Evolutionary conservation across 2,329 filamentous ascomycete genomes (phyloP), one percentile per base, ranked within the genome.

Genomic region (Daldinia sp.): DNA sequence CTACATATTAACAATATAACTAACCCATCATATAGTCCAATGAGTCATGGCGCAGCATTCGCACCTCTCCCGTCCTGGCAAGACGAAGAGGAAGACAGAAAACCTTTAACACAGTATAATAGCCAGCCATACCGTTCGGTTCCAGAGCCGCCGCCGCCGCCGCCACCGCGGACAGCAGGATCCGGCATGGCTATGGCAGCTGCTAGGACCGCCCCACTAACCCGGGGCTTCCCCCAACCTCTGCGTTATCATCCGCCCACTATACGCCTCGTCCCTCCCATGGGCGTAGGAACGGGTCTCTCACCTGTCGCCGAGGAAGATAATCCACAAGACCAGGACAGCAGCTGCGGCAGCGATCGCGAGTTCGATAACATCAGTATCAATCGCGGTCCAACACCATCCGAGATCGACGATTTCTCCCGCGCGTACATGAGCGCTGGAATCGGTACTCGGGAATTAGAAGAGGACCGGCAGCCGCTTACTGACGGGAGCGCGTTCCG

Each of bases 401-500:
- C 79, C 5, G 79, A 80, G 58, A 74, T 80, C 27, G 80, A 83
- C 19, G 82, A 84, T 21, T 83, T 82, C 58, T 76, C 77, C 5
- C 76, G 78, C 4, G 77, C 70, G n/a, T 74, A 78, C 53, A 80
- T 78, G 61, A 75, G 77, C 59, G 75, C 80, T 1, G 79, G 76
- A 1, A 73, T 85, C 29, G 74, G 72, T 35, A 68, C 68, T 59
- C 37, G 48, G 61, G 52, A 49, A 48, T 8, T 47, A 11, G 79
- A 81, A 45, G 77, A 78, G 64, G 79, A 75, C 65, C 70, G 43
- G 68, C 76, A 41, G 61, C 75, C 57, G 74, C 80, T 71, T 70
- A 78, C 35, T 15, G 35, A 39, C 68, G 65, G 73, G 41, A 23
- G 35, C 63, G 10, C 58, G 61, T 25, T 57, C 41, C 27, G 43